Evolutionary conservation across 164 flowering plant species (phyloP).

Genomic region (Kingdonia uniflora): DNA sequence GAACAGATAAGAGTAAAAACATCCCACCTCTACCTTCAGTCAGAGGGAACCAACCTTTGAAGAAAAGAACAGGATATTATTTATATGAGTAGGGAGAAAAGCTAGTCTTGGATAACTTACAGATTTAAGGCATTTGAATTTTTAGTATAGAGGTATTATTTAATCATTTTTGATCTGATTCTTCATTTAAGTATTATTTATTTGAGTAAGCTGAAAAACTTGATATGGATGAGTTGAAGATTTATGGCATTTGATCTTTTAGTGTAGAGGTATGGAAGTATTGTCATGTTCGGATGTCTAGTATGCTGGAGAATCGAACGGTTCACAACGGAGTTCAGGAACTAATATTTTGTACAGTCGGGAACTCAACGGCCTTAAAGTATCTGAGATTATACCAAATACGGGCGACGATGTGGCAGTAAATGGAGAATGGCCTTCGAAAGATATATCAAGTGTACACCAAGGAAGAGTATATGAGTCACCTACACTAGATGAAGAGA

Average conservation of each 20-base stretch:
- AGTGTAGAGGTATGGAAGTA: conserved; percentile 42
- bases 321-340: too few relatives aligned
- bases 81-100: too few relatives aligned
- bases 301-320: conserved; percentile 40
- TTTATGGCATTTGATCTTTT: conserved; percentile 10
- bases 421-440: conserved; percentile 1
- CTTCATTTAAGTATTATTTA: conserved; percentile 2
- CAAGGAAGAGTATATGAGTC: conserved; percentile 16
- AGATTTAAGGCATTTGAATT: too few relatives aligned
- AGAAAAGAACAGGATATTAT: too few relatives aligned
- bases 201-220: background rate
- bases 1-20: too few relatives aligned
- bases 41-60: too few relatives aligned
- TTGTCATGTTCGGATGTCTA: conserved; percentile 42
- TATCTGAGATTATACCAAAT: conserved; percentile 20
- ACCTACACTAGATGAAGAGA: conserved; percentile 21
- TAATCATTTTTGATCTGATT: background rate
- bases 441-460: conserved; percentile 21
- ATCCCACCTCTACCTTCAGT: too few relatives aligned
- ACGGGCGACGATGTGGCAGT: conserved; percentile 13
- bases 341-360: conserved; percentile 23
- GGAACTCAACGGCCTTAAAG: conserved; percentile 21
- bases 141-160: too few relatives aligned
- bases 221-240: background rate
- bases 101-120: too few relatives aligned